Base-by-base conservation (phyloP, 495 filamentous ascomycete species). In the Stereocaulon alpinum region DNA sequence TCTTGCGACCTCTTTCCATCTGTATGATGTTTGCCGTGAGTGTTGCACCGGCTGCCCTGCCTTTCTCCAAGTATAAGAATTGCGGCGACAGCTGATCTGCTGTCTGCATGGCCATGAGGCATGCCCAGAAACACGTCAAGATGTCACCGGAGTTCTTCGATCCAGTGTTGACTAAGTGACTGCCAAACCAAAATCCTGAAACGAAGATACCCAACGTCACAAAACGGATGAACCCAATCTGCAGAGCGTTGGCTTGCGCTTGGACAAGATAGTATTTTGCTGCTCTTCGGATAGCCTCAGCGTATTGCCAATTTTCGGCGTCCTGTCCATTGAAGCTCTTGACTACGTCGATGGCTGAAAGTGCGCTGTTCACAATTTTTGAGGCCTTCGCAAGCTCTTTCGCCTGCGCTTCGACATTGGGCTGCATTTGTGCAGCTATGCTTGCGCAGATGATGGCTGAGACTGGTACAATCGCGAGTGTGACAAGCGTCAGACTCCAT, bases 111-210 rank as follows among this genome's bases (percentile, higher is more conserved):
- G 87, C 87, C 58, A 81, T 82, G 43, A 95, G 74, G 29, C 84
- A 87, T 15, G 86, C 81, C 78, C 89, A 94, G 62, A 96, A 95
- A 0, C 89, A 87, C 3, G 89, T 91, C 47, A 96, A 68, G 18
- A 96, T 82, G 50, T 84, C 76, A 7, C 86, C 91, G 0, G 89
- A 73, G 15, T 77, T 77, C 42, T 82, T 71, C 18, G 77, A 68
- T 2, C 77, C 78, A 7, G 72, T 67, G 12, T 71, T 71, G 20
- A 90, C 82, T 7, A 95, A 74, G 1, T 77, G 70, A 53, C 83
- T 81, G 0, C 91, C 91, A 68, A 90, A 95, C 82, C 88, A 96
- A 64, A 98, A 96, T 0, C 91, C 92, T 64, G 90, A 82, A 1
- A 95, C 86, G 58, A 97, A 96, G 72, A 97, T 86, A 3, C 77